phyloP scores from a whole-genome alignment of 192 early-diverging fungal species.

The Jimgerdemannia flammicorona region DNA sequence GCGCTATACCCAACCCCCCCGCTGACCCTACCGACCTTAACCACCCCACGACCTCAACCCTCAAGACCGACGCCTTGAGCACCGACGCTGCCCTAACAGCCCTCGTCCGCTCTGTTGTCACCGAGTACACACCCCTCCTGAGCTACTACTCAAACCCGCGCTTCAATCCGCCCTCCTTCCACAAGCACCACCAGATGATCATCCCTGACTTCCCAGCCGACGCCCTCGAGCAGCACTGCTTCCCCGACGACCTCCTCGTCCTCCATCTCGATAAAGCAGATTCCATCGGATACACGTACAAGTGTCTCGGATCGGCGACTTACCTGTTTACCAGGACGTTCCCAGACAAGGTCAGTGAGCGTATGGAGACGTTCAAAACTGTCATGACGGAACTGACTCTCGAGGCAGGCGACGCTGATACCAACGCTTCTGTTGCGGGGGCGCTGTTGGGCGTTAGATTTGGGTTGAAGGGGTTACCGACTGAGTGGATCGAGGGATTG shows the following conservation, averaged over 20 bases:
- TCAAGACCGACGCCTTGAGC: slow-evolving; percentile 11
- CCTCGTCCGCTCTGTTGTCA: slow-evolving; percentile 24
- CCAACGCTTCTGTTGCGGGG: slow-evolving; percentile 28
- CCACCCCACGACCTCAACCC: slow-evolving; percentile 4
- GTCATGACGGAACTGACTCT: slow-evolving; percentile 30
- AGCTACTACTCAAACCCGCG: neutral
- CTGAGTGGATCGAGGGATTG: slow-evolving; percentile 34
- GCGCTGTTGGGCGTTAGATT: slow-evolving; percentile 28
- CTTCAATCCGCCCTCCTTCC: slow-evolving; percentile 24
- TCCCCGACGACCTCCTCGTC: slow-evolving; percentile 1
- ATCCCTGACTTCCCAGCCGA: slow-evolving; percentile 15
- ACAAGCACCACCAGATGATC: slow-evolving; percentile 19
- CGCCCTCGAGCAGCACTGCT: slow-evolving; percentile 19
- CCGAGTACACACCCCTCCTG: slow-evolving; percentile 28
- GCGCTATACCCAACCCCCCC: slow-evolving; percentile 8
- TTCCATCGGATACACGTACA: slow-evolving; percentile 9
- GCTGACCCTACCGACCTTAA: neutral
- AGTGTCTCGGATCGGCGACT: slow-evolving; percentile 22
- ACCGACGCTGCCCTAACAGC: slow-evolving; percentile 16
- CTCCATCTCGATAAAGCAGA: slow-evolving; percentile 3
- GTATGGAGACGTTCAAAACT: slow-evolving; percentile 23
- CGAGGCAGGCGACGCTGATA: slow-evolving; percentile 32
- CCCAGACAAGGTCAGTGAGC: slow-evolving; percentile 2
- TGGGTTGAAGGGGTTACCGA: slow-evolving; percentile 24
- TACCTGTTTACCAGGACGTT: slow-evolving; percentile 26